Conservation (phyloP, 331 rosid species). For the Rosa hybrid region DNA sequence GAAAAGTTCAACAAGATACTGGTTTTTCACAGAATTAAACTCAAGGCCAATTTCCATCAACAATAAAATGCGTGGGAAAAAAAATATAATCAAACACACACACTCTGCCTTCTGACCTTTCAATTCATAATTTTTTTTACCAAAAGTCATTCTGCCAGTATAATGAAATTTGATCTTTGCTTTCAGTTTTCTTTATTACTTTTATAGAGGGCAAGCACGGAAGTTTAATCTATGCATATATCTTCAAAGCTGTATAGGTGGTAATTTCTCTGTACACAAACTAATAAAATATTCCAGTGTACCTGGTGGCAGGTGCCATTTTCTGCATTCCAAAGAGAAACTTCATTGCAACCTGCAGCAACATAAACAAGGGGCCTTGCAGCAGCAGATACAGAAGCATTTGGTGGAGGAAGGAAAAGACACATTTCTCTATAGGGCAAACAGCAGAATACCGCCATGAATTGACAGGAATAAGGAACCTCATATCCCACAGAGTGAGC, state of each 20-base stretch:
- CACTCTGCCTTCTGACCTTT: neutral
- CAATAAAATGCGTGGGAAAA: neutral
- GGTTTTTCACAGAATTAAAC: no score
- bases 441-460: slow-evolving; percentile 83
- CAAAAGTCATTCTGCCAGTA: neutral
- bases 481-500: slow-evolving; percentile 95
- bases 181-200: neutral
- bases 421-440: slow-evolving; percentile 90
- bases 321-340: slow-evolving; percentile 99
- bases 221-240: no score
- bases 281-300: no score
- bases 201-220: no score
- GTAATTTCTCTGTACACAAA: no score
- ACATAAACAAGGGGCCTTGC: slow-evolving; percentile 94
- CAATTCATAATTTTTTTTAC: neutral
- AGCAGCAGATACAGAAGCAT: slow-evolving; percentile 64
- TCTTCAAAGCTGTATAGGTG: no score
- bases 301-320: slow-evolving; percentile 84
- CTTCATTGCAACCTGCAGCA: slow-evolving; percentile 94
- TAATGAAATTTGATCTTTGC: neutral
- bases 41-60: no score
- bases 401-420: slow-evolving; percentile 79
- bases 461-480: slow-evolving; percentile 87
- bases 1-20: no score
- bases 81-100: neutral